Base-by-base conservation (phyloP, 108 stramenopile genomes). In the Pseudonitzschia multistriata region DNA sequence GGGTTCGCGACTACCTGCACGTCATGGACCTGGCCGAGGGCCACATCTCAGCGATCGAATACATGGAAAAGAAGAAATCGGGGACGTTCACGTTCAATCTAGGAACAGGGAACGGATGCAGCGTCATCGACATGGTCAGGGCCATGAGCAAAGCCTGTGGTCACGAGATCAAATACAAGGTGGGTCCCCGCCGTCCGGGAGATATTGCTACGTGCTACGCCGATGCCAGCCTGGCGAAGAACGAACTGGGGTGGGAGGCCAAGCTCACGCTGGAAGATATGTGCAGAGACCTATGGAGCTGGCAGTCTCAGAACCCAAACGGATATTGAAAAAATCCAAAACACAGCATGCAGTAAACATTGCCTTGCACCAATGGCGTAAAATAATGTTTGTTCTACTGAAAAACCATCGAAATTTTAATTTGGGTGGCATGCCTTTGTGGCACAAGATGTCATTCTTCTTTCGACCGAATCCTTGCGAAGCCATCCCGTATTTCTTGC, bases 1-100 rank as follows among this genome's bases (percentile, higher is more conserved):
- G 97, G 3, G 94, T 98, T 10, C 84, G 99, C 30, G 99, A 99
- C 85, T 99, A 98, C 81, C 79, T 99, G 35, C 99, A 99, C 70
- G 99, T 99, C 2, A 89, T 98, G 88, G 99, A 99, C 79, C 79
- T 98, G 62, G 98, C 96, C 0, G 86, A 89, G 47, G 98, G 97
- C 0, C 98, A 99, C 74, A 78, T 96, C n/a, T 79, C 87, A 7
- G 98, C 98, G 15, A 87, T 99, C 34, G 71, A 84, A 30, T 90
- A 95, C 68, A 76, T 93, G 68, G 68, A 70, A 33, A 71, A 79
- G 37, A 69, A 79, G 40, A 71, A 59, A 11, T 31, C 48, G 15
- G 85, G 81, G 24, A 73, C 79, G 45, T 90, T 74, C 67, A 81
- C 85, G 7, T 98, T 97, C 88, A 99, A 99, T 82, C 79, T 99